Evolutionary conservation across 305 asterid species (phyloP).

Genomic region (Lippia alba): DNA sequence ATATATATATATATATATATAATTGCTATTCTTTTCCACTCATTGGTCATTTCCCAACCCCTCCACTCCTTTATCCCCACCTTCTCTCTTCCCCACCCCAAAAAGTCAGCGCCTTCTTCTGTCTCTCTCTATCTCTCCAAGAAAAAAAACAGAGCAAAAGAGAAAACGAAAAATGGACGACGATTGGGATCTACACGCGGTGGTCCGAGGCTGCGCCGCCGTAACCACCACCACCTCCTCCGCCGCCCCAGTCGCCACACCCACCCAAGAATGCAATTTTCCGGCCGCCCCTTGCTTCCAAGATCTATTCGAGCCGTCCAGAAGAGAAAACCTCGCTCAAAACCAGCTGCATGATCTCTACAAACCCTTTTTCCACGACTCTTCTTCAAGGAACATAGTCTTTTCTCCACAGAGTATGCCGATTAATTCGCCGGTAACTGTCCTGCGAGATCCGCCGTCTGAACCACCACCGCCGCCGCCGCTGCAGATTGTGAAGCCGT

Average conservation of each 20-base stretch:
- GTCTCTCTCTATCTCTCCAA: conserved; percentile 40
- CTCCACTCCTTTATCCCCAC: conserved; percentile 18
- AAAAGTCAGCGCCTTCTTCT: conserved; percentile 69
- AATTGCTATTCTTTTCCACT: conserved; percentile 38
- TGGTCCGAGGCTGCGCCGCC: conserved; percentile 88
- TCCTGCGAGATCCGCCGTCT: conserved; percentile 45
- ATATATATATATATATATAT: conserved; percentile 62
- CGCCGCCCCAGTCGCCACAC: conserved; percentile 20
- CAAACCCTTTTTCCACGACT: conserved; percentile 55
- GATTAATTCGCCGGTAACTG: conserved; percentile 42
- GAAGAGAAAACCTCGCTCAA: conserved; percentile 33
- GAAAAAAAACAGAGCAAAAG: neutral
- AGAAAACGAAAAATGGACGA: conserved; percentile 58
- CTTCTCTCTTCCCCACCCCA: conserved; percentile 29
- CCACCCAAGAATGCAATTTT: conserved; percentile 40
- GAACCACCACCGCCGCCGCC: conserved; percentile 35
- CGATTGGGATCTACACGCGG: conserved; percentile 97
- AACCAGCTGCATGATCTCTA: conserved; percentile 65
- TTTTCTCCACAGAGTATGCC: conserved; percentile 45
- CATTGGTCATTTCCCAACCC: conserved; percentile 33
- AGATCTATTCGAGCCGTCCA: conserved; percentile 54
- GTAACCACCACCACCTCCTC: conserved; percentile 37
- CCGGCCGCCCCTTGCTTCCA: conserved; percentile 33
- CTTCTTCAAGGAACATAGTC: conserved; percentile 6
- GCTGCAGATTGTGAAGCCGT: conserved; percentile 36